Conservation (phyloP, 176 grass and related monocot genomes). For the Hordeum marinum region DNA sequence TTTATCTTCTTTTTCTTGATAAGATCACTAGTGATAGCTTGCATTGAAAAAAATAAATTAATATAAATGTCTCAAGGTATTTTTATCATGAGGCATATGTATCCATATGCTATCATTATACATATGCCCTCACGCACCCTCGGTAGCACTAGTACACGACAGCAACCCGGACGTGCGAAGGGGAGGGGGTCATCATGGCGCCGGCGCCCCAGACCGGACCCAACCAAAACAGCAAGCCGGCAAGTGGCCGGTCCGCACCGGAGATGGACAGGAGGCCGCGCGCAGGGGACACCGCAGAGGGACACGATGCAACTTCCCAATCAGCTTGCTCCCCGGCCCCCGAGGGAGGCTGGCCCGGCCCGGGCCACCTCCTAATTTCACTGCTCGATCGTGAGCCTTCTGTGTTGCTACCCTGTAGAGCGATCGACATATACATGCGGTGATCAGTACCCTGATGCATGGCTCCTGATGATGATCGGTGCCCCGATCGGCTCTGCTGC, state of each 20-base stretch:
- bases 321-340: constrained; percentile 1
- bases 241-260: constrained; percentile 7
- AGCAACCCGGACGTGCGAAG: not conserved
- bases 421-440: not conserved
- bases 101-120: no score
- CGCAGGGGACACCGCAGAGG: not conserved
- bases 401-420: not conserved
- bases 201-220: not conserved
- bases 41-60: no score
- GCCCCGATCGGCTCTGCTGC: not conserved
- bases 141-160: not conserved
- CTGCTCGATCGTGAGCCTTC: not conserved
- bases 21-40: no score
- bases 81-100: no score
- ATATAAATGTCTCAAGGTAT: no score
- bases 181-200: not conserved
- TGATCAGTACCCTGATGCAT: not conserved
- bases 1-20: no score
- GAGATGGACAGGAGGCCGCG: not conserved
- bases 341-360: not conserved
- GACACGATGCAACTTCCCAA: constrained; percentile 38
- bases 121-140: no score
- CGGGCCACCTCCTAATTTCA: not conserved
- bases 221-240: not conserved
- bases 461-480: not conserved